These are phyloP conservation scores for Viola odorata DNA, from an alignment of 345 rosid genomes.

Conservation along the genomic window DNA sequence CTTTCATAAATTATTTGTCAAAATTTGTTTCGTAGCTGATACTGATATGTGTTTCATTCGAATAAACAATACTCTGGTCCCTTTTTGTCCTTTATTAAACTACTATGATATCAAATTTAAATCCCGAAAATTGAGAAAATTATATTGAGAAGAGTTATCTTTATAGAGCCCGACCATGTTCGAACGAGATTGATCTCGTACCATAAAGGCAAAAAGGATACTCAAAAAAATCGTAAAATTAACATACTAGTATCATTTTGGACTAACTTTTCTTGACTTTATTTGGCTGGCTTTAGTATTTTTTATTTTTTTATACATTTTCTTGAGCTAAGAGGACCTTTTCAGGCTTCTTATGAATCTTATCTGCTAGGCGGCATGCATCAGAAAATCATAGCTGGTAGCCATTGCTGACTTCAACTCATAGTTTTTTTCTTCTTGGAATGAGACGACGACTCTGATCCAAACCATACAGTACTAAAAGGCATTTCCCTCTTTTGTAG, in stretches of 20 bases:
- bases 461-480: background rate
- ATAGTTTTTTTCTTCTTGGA: background rate
- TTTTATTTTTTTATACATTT: no score
- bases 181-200: no score
- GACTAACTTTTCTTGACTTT: conserved; percentile 17
- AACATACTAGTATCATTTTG: background rate
- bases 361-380: background rate
- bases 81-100: background rate
- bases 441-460: conserved; percentile 6
- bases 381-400: background rate
- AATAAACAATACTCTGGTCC: conserved; percentile 1
- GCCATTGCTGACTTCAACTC: background rate
- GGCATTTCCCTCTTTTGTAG: background rate
- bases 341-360: background rate
- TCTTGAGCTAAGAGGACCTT: conserved; percentile 1
- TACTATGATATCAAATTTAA: background rate
- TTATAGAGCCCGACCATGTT: no score
- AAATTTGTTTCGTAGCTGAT: background rate
- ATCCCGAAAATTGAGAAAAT: no score
- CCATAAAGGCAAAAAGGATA: no score
- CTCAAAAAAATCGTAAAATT: no score
- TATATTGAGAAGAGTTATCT: no score
- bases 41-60: background rate
- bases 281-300: conserved; percentile 5
- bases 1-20: background rate